Evolutionary conservation across 2,329 filamentous ascomycete species (phyloP).

Genomic region (Phyllachora maydis): DNA sequence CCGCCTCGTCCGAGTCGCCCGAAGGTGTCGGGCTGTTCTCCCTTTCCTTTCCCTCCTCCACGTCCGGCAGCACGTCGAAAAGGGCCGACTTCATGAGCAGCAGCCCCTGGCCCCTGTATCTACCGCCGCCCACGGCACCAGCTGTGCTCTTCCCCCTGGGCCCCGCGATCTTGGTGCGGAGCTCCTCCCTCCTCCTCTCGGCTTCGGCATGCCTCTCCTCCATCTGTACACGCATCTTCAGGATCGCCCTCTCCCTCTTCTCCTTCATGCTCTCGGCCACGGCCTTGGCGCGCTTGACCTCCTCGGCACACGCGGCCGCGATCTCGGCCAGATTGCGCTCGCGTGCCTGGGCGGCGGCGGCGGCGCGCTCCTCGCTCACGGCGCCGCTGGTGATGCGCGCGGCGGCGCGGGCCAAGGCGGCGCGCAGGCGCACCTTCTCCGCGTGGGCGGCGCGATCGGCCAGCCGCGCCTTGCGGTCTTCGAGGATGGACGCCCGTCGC

Average conservation of each 20-base stretch:
- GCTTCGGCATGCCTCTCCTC: slow-evolving; percentile 64
- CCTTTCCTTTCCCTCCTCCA: slow-evolving; percentile 28
- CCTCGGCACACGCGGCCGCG: slow-evolving; percentile 60
- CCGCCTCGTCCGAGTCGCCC: slow-evolving; percentile 39
- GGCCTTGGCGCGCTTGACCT: slow-evolving; percentile 64
- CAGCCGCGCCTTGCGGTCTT: slow-evolving; percentile 59
- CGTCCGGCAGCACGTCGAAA: slow-evolving; percentile 23
- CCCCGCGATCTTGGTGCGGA: slow-evolving; percentile 32
- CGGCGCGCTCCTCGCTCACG: slow-evolving; percentile 58
- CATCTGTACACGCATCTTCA: slow-evolving; percentile 51
- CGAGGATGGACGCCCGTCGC: slow-evolving; percentile 60
- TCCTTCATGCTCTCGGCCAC: slow-evolving; percentile 69
- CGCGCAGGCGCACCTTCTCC: slow-evolving; percentile 61
- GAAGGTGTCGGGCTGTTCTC: slow-evolving; percentile 13
- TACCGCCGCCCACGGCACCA: too few species aligned
- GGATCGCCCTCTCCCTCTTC: slow-evolving; percentile 54
- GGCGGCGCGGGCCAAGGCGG: slow-evolving; percentile 51
- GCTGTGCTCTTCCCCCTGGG: slow-evolving; percentile 15
- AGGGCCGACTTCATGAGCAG: slow-evolving; percentile 22
- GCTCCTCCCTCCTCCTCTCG: slow-evolving; percentile 46
- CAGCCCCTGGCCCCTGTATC: slow-evolving; percentile 30
- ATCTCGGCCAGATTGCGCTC: slow-evolving; percentile 70
- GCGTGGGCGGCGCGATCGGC: slow-evolving; percentile 66
- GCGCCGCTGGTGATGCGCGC: slow-evolving; percentile 39
- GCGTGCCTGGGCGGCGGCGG: slow-evolving; percentile 58